These are phyloP conservation scores for Lodderomyces jiufengensis DNA, from an alignment of 1,139 yeast genomes.

Conservation along the genomic window DNA sequence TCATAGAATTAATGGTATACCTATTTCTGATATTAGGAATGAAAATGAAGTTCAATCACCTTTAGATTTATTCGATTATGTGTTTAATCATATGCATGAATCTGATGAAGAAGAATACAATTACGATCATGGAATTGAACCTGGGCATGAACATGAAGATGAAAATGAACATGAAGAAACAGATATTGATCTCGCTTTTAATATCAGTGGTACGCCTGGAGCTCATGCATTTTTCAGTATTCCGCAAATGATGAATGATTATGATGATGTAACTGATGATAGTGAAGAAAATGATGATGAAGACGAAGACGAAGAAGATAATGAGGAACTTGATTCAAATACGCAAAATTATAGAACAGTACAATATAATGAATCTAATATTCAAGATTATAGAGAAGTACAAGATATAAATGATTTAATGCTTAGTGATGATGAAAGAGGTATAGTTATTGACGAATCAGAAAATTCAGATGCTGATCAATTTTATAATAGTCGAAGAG, in stretches of 20 bases:
- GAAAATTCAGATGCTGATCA: constrained; percentile 23
- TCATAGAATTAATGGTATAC: not conserved
- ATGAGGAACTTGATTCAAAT: constrained; percentile 4
- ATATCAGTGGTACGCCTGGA: not conserved
- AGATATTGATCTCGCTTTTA: no score
- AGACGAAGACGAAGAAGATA: constrained; percentile 5
- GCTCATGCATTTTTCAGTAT: not conserved
- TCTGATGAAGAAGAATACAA: no score
- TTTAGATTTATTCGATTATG: no score
- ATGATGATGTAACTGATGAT: not conserved
- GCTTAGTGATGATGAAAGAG: not conserved
- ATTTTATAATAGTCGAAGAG: constrained; percentile 24
- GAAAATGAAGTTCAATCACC: constrained; percentile 10
- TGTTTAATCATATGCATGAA: no score
- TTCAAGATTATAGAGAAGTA: not conserved
- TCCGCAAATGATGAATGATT: not conserved
- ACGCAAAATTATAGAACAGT: not conserved
- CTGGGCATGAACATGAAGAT: not conserved
- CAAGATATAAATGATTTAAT: not conserved
- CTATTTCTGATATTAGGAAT: constrained; percentile 8
- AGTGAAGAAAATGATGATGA: constrained; percentile 6
- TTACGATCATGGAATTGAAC: no score
- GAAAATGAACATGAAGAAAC: not conserved
- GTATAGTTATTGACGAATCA: constrained; percentile 1
- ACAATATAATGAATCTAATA: not conserved